Base-by-base conservation (phyloP, 2,329 filamentous ascomycete species). In the Rachicladosporium sp. region DNA sequence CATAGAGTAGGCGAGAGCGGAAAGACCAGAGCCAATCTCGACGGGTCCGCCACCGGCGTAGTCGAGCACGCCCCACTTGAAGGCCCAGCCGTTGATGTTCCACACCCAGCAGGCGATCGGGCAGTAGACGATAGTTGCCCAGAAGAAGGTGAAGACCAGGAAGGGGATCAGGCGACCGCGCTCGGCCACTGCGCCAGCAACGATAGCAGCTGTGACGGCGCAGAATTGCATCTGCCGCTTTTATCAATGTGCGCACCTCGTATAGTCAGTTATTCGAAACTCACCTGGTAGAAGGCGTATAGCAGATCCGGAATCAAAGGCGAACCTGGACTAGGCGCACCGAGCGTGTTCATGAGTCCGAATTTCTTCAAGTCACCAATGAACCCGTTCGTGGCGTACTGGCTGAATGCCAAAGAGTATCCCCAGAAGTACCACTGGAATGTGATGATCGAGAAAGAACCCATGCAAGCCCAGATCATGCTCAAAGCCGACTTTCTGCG, bases 391-490 rank as follows among this genome's bases (percentile, higher is more conserved):
- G 76, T 86, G 4, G 80, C 83, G 10, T 77, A 78, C 33, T 74
- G 71, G 56, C 83, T 91, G 65, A 96, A 95, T 38, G 89, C 88
- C 45, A 98, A 71, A 10, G 89, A 94, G 64, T 94, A 98, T 30
- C 91, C 91, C 89, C 91, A 96, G 63, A 98, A 95, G 58, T 95
- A 96, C 91, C 91, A 98, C 68, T 98, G 91, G 69, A 98, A 95
- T 41, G 84, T 82, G 60, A 95, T 73, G 58, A 96, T 79, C 35
- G 84, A 88, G 59, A 82, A 82, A 35, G 87, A 91, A 61, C 82
- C 89, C 84, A 98, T 93, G 66, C 82, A 87, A 10, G 89, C 87
- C 86, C 88, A 96, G 57, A 98, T 91, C 71, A 96, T 82, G 48
- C 87, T 94, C 33, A 98, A 74, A 23, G 91, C 91, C 4, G 91